Conservation (phyloP, 805 yeast species). For the Saturnispora hagleri region DNA sequence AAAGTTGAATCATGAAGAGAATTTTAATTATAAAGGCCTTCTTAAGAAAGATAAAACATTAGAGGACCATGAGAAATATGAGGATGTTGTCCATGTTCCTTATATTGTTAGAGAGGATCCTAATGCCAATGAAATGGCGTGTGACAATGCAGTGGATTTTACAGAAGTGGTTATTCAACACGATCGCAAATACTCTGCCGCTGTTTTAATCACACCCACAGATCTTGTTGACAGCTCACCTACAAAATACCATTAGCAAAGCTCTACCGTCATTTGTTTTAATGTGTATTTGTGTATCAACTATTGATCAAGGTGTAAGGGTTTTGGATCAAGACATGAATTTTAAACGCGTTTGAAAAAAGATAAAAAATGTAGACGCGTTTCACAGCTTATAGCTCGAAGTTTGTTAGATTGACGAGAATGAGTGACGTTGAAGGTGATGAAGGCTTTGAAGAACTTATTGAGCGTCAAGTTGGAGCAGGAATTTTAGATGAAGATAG, state of each 20-base stretch:
- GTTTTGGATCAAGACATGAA: background rate
- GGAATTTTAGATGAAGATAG: conserved; percentile 3
- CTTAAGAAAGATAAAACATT: background rate
- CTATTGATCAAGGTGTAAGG: background rate
- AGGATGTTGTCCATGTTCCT: background rate
- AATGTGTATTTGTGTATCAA: background rate
- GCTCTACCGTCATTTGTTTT: background rate
- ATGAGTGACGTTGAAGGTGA: conserved; percentile 11
- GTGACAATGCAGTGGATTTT: conserved; percentile 2
- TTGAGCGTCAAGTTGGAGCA: conserved; percentile 7
- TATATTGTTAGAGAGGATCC: background rate
- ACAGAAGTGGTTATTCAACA: background rate
- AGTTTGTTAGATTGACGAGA: background rate
- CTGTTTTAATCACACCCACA: background rate
- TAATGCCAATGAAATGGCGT: conserved; percentile 6
- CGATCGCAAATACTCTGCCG: conserved; percentile 3
- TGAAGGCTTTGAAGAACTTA: conserved; percentile 14
- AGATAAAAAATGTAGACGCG: background rate
- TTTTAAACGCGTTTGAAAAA: background rate
- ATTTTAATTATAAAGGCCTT: background rate
- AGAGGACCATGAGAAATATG: background rate
- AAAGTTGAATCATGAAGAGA: background rate
- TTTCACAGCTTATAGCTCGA: background rate
- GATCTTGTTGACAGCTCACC: background rate
- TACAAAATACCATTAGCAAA: background rate